A percentile compares a stretch with the other conserved stretches of the same genome.
These are phyloP conservation scores for Cyclotella distinguenda DNA, from an alignment of 108 stramenopile genomes.

Conservation along the genomic window DNA sequence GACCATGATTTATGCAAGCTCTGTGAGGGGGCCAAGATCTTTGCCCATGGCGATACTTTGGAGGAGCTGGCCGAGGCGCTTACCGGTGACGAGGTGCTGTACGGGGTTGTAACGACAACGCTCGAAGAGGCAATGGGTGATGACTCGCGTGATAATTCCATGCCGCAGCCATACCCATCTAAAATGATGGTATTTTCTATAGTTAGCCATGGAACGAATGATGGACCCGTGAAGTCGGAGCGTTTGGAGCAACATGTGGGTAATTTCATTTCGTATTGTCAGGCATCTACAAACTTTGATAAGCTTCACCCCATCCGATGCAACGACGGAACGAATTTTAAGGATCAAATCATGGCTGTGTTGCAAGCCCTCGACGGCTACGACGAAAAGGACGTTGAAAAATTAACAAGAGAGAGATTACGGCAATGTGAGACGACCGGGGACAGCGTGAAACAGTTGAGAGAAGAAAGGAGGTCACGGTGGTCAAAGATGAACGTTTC, in stretches of 20 bases:
- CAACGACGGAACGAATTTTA: conserved; percentile 2
- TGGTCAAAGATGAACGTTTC: conserved; percentile 25
- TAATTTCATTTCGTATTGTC: conserved; percentile 19
- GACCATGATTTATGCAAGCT: background rate
- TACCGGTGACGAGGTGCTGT: conserved; percentile 1
- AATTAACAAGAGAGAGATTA: conserved; percentile 6
- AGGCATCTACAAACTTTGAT: conserved; percentile 5
- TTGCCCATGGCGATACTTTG: conserved; percentile 23
- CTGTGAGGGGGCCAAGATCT: conserved; percentile 20
- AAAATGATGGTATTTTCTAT: conserved; percentile 16
- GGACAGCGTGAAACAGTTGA: background rate
- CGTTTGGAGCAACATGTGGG: conserved; percentile 4
- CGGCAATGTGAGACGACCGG: conserved; percentile 5
- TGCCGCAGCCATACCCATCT: background rate
- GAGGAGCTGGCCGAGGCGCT: conserved; percentile 22
- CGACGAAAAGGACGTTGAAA: conserved; percentile 5
- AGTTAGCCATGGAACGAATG: conserved; percentile 6
- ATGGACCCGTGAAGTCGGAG: background rate
- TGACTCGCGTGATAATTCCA: conserved; percentile 16
- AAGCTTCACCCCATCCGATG: conserved; percentile 18
- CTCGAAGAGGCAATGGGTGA: conserved; percentile 27
- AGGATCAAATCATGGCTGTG: conserved; percentile 12
- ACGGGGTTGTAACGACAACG: conserved; percentile 21
- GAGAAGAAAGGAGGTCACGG: conserved; percentile 5
- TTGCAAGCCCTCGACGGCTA: conserved; percentile 9